phyloP scores from a whole-genome alignment of 2,329 filamentous ascomycete species.

The Aspergillus brunneoviolaceus region DNA sequence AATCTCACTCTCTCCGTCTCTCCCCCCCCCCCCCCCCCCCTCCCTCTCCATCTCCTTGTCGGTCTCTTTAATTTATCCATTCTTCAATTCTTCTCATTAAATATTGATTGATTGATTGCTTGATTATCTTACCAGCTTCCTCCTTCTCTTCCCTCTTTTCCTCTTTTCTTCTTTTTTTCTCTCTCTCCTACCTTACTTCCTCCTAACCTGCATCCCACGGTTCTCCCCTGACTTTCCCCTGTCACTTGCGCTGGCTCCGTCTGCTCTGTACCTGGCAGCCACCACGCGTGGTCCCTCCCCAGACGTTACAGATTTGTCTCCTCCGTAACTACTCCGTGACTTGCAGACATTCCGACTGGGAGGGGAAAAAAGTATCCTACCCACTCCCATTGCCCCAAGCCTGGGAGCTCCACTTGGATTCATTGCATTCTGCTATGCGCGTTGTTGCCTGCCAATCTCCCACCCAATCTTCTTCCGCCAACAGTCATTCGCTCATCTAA shows the following conservation, averaged over 20 bases:
- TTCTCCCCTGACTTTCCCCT: slow-evolving; percentile 15
- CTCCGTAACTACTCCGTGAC: not conserved
- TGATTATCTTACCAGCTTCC: slow-evolving; percentile 6
- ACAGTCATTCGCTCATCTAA: slow-evolving; percentile 22
- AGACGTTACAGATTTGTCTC: slow-evolving; percentile 10
- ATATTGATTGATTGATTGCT: slow-evolving; percentile 1
- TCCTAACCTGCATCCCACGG: not conserved
- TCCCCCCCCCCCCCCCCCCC: slow-evolving; percentile 2
- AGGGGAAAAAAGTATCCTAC: slow-evolving; percentile 5
- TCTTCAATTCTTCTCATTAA: slow-evolving; percentile 5
- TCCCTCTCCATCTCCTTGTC: slow-evolving; percentile 8
- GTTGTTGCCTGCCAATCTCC: slow-evolving; percentile 15
- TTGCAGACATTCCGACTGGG: slow-evolving; percentile 11
- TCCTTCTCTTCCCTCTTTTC: slow-evolving; percentile 4
- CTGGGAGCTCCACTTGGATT: slow-evolving; percentile 11
- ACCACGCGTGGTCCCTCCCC: slow-evolving; percentile 20
- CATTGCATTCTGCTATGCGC: slow-evolving; percentile 24
- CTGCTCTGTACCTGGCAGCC: slow-evolving; percentile 16
- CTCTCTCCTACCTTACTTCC: slow-evolving; percentile 2
- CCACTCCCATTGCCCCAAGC: slow-evolving; percentile 14
- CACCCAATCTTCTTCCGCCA: slow-evolving; percentile 15
- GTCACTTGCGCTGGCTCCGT: slow-evolving; percentile 5
- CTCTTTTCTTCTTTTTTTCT: slow-evolving; percentile 1
- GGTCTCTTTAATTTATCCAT: slow-evolving; percentile 11
- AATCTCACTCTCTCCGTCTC: slow-evolving; percentile 7